These are phyloP conservation scores for Lactuca sativa DNA, from an alignment of 129 eudicot genomes.

Conservation along the genomic window DNA sequence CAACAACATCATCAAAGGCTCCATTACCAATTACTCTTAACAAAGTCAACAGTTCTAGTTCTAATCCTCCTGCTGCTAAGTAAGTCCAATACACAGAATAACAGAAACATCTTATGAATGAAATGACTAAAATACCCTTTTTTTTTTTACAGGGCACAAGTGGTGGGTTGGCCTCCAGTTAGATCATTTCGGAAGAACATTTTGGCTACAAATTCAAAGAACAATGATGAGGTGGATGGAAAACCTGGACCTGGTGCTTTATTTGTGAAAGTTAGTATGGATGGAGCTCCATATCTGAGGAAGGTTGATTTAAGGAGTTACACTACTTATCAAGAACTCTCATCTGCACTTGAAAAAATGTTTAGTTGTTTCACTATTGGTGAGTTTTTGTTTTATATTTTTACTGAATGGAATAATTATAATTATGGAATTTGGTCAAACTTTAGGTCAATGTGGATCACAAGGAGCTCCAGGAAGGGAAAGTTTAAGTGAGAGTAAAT, in stretches of 20 bases:
- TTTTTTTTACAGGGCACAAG: conserved; percentile 82
- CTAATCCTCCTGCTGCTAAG: conserved; percentile 88
- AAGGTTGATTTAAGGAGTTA: conserved; percentile 79
- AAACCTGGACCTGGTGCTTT: conserved; percentile 65
- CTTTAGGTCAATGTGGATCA: conserved; percentile 75
- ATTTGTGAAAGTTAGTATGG: conserved; percentile 94
- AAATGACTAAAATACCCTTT: conserved; percentile 9
- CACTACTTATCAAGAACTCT: conserved; percentile 70
- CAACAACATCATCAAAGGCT: conserved; percentile 40
- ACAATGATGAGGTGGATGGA: conserved; percentile 67
- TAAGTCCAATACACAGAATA: conserved; percentile 31
- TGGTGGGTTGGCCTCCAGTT: conserved; percentile 98
- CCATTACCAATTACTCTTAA: conserved; percentile 20
- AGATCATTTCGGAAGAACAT: conserved; percentile 84
- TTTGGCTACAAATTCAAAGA: conserved; percentile 71
- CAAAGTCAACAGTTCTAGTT: conserved; percentile 40
- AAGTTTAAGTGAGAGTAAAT: conserved; percentile 71
- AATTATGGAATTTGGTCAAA: background rate
- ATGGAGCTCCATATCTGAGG: conserved; percentile 98
- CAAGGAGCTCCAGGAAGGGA: conserved; percentile 67
- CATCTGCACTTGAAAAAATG: conserved; percentile 89
- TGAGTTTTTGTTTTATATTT: conserved; percentile 23
- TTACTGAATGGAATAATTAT: background rate
- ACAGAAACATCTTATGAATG: background rate
- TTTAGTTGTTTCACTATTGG: conserved; percentile 88